A percentile compares a stretch with the other conserved stretches of the same genome.
Evolutionary conservation across 257 asterid genomes (phyloP).

Genomic region (Asclepias syriaca): DNA sequence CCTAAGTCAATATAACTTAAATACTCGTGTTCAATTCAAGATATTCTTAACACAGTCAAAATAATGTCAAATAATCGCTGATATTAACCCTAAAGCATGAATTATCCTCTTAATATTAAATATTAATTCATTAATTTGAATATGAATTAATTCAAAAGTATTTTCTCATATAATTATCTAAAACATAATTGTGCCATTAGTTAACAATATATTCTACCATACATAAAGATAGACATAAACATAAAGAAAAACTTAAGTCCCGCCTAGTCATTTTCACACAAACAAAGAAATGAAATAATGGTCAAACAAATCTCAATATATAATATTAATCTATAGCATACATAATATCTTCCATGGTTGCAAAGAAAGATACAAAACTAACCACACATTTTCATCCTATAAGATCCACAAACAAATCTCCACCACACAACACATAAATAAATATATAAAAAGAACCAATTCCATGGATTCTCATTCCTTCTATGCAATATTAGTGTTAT

Average conservation of each 20-base stretch:
- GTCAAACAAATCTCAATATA: neutral
- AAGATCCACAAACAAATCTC: neutral
- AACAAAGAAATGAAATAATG: neutral
- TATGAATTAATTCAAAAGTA: no score
- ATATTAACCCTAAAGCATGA: no score
- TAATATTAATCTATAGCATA: neutral
- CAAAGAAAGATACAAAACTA: neutral
- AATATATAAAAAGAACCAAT: neutral
- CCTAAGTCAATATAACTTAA: no score
- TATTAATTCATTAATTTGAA: no score
- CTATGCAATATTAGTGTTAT: neutral
- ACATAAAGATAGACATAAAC: no score
- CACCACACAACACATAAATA: conserved; percentile 3
- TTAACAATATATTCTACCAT: no score
- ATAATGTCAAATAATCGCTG: no score
- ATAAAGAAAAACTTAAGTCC: neutral
- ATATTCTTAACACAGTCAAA: no score
- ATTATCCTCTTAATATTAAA: no score
- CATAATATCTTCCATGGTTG: conserved; percentile 15
- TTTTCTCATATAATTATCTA: no score
- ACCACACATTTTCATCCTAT: conserved; percentile 1
- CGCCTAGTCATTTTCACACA: neutral
- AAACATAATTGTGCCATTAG: no score
- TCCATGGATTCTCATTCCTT: neutral
- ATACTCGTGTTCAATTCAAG: no score